phyloP scores from a whole-genome alignment of 768 basidiomycete genomes.

The Xerocomellus intermedius region DNA sequence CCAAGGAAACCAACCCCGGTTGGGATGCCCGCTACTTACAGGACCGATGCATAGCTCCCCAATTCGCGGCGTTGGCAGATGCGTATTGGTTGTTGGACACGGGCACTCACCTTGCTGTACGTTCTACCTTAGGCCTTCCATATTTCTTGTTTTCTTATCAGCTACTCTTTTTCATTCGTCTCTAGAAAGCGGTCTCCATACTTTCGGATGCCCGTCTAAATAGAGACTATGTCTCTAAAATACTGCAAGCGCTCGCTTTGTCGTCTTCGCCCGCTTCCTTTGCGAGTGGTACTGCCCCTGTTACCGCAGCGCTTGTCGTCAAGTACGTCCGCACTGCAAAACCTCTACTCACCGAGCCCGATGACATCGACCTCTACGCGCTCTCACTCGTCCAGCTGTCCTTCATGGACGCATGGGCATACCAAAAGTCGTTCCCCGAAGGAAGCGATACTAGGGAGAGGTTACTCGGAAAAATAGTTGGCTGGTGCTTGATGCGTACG shows the following conservation, averaged over 20 bases:
- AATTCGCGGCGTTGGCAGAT: slow-evolving; percentile 72
- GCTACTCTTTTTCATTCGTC: background rate
- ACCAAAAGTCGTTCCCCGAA: slow-evolving; percentile 69
- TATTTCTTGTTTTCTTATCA: background rate
- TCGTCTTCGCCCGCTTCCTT: slow-evolving; percentile 41
- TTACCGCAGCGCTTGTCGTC: slow-evolving; percentile 48
- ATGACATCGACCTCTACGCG: slow-evolving; percentile 69
- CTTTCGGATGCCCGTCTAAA: slow-evolving; percentile 75
- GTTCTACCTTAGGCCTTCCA: slow-evolving; percentile 26
- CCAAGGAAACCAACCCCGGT: slow-evolving; percentile 37
- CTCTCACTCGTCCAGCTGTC: slow-evolving; percentile 64
- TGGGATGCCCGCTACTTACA: slow-evolving; percentile 42
- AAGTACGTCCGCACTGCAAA: slow-evolving; percentile 76
- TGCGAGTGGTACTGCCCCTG: slow-evolving; percentile 8
- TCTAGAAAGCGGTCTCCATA: slow-evolving; percentile 65
- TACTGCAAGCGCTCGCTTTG: slow-evolving; percentile 55
- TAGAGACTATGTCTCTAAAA: slow-evolving; percentile 75
- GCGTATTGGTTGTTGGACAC: slow-evolving; percentile 84
- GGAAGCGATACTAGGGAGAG: slow-evolving; percentile 48
- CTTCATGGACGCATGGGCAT: slow-evolving; percentile 73
- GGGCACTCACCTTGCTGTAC: slow-evolving; percentile 60
- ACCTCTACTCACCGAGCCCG: slow-evolving; percentile 64
- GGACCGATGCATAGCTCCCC: slow-evolving; percentile 68
- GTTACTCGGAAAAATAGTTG: slow-evolving; percentile 57
- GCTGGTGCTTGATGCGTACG: slow-evolving; percentile 72